phyloP scores from a whole-genome alignment of 768 basidiomycete species.

The Kondoa subrosea region DNA sequence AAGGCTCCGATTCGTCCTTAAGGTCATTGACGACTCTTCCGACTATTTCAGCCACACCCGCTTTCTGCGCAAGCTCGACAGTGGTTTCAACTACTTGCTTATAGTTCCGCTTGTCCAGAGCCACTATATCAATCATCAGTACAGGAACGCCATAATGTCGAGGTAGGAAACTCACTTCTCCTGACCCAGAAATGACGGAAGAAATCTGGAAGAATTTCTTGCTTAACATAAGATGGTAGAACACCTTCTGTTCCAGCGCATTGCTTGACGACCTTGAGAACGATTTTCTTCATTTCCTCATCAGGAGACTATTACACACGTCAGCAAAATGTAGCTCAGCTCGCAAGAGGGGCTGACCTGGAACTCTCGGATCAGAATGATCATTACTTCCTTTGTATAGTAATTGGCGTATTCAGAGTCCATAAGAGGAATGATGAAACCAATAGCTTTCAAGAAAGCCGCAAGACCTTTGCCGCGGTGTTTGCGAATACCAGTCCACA shows the following conservation, averaged over 20 bases:
- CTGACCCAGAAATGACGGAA: conserved; percentile 94
- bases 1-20: conserved; percentile 44
- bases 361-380: conserved; percentile 64
- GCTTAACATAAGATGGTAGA: conserved; percentile 82
- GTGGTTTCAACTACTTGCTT: conserved; percentile 96
- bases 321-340: background rate
- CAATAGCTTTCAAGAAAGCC: conserved; percentile 92
- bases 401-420: conserved; percentile 98
- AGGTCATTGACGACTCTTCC: conserved; percentile 72
- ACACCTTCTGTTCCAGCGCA: conserved; percentile 98
- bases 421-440: conserved; percentile 99
- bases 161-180: conserved; percentile 14
- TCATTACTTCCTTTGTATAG: conserved; percentile 94
- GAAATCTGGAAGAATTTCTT: conserved; percentile 95
- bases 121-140: conserved; percentile 42
- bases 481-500: conserved; percentile 84
- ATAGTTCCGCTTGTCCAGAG: conserved; percentile 87
- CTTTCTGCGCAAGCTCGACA: conserved; percentile 91
- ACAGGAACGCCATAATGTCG: background rate
- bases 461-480: conserved; percentile 90
- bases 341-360: background rate
- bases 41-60: conserved; percentile 91
- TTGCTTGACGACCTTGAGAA: conserved; percentile 95
- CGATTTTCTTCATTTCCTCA: conserved; percentile 99
- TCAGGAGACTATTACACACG: conserved; percentile 78